Evolutionary conservation across 345 rosid genomes (phyloP), one percentile per base, ranked within the genome.

Genomic region (Arabidopsis thaliana): DNA sequence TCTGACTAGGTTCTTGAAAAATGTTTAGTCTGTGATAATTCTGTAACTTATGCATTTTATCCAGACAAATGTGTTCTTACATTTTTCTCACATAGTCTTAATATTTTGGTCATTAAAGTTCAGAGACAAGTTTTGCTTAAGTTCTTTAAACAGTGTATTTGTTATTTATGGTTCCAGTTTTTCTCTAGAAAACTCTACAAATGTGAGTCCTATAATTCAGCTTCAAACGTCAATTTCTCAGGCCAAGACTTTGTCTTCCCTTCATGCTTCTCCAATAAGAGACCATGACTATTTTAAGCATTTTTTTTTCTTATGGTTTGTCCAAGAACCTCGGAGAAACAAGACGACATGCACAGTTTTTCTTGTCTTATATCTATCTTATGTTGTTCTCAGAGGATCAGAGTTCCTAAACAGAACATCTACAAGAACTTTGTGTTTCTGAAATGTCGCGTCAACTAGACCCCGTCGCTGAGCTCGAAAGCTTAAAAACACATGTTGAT

Each of bases 271-370:
- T 56, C 51, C 66, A 50, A 40, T 28, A 28, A 28, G 32, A 3
- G 60, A 33, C 49, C 41, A 49, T 62, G 49, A 1, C 76, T 78
- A 66, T 72, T 59, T 66, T 14, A 42, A 66, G 65, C 53, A 50
- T 36, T 44, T 36, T 11, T 16, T 16, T 34, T 59, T 45, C 65
- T 36, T 72, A 46, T 78, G 81, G 81, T 67, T 22, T 44, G 3
- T 71, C 74, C 84, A 85, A 80, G 51, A 80, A 76, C 53, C 41
- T 55, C 86, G 81, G 81, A 77, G 59, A 74, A 33, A 76, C 67
- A 71, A 65, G 76, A 77, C 36, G 74, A 33, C 70, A 68, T 52
- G 59, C 42, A 49, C 41, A 7, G 1, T 2, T 44, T 24, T 44
- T 51, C 23, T 12, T 60, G 36, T 44, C 46, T 44, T 78, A 52